Base-by-base conservation (phyloP, 805 yeast species). In the Saturnispora halmiae region DNA sequence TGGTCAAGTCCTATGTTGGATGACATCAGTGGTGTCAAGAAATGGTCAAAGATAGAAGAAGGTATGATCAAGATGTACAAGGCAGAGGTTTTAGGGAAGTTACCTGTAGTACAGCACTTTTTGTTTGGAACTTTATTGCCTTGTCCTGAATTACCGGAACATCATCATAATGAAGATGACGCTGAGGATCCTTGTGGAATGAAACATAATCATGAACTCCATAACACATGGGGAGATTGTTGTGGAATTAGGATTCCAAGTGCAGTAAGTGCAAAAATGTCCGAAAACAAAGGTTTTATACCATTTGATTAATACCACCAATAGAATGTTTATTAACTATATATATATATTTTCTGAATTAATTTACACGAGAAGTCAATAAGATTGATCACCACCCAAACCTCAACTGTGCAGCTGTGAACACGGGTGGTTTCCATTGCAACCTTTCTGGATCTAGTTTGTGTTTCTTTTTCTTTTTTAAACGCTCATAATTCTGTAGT, bases 1-100 rank as follows among this genome's bases (percentile, higher is more conserved):
- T 81, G 96, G 95, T 96, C 90, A 57, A 87, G 96, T 0, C 98
- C 98, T 0, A 86, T 92, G 85, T 64, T 92, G 32, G 96, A 86
- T 58, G 99, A 92, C 60, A 88, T 92, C 22, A 82, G 88, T 53
- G 87, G 88, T 1, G 96, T 88, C 2, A 86, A 79, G 56, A 71
- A 76, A 13, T 92, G 99, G 99, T 50, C 70, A 10, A 92, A 92
- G 59, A 94, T 92, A 11, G 78, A 84, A 41, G 87, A 83, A 46
- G 99, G 99, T 1, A 83, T 92, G 90, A 61, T 84, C 20, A 92
- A 90, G 58, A 92, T 92, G 99, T 92, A 86, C 63, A 75, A 77
- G 41, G 96, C 83, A 2, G 99, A 92, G 58, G 98, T 92, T 0
- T 67, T 92, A 41, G 76, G 79, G 3, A 92, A 92, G 58, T 67